Conservation (phyloP, 2,329 filamentous ascomycete species). For the Aspergillus uvarum region DNA sequence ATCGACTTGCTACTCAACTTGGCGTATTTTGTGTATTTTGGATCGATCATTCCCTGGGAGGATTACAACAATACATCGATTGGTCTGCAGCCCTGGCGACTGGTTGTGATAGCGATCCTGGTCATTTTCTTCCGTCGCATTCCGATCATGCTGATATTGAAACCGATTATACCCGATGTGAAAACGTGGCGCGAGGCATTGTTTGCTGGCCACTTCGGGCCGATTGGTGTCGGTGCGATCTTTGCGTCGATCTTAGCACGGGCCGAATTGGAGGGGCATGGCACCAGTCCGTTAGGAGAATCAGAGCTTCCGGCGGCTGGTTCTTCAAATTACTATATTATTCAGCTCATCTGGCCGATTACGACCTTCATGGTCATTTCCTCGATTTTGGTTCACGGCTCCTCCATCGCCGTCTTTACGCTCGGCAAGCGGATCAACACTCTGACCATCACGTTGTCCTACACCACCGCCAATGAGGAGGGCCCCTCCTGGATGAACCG, state of each 20-base stretch:
- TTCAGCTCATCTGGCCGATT: conserved; percentile 92
- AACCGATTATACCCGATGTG: conserved; percentile 91
- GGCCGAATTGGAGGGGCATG: conserved; percentile 79
- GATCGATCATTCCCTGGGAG: conserved; percentile 94
- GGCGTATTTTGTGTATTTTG: conserved; percentile 97
- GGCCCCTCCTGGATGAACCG: conserved; percentile 94
- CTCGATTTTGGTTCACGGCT: conserved; percentile 94
- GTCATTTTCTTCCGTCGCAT: conserved; percentile 96
- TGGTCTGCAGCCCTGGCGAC: conserved; percentile 79
- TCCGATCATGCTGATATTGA: conserved; percentile 86
- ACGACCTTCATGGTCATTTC: conserved; percentile 90
- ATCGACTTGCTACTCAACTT: conserved; percentile 96
- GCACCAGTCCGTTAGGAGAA: conserved; percentile 69
- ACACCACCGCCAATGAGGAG: conserved; percentile 85
- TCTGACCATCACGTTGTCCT: conserved; percentile 90
- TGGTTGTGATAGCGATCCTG: conserved; percentile 90
- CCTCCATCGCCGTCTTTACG: conserved; percentile 97
- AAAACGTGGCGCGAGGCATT: conserved; percentile 97
- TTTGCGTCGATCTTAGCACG: conserved; percentile 91
- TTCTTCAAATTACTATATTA: conserved; percentile 66
- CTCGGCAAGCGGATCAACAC: conserved; percentile 98
- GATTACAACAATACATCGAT: conserved; percentile 75
- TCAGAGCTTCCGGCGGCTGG: conserved; percentile 55
- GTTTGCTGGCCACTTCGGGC: conserved; percentile 96
- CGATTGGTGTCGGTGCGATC: conserved; percentile 94